Conservation (phyloP, 805 yeast species). For the Yamadazyma olivae region DNA sequence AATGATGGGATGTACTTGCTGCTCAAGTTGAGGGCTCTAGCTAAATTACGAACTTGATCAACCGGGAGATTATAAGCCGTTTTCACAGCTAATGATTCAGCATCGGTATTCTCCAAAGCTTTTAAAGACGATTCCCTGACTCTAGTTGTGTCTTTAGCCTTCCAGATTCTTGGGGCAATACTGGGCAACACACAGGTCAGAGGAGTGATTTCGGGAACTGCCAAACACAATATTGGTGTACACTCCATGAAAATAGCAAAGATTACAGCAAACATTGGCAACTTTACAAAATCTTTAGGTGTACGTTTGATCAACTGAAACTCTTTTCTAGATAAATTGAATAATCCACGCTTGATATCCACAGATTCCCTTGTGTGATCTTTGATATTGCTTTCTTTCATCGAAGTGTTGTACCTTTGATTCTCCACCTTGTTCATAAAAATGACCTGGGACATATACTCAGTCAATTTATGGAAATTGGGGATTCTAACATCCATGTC, state of each 20-base stretch:
- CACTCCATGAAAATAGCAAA: constrained; percentile 50
- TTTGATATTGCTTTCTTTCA: constrained; percentile 3
- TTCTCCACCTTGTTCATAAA: constrained; percentile 38
- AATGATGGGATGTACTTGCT: constrained; percentile 38
- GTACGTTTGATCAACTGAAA: constrained; percentile 52
- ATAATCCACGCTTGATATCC: constrained; percentile 13
- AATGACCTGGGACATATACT: constrained; percentile 30
- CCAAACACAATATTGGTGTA: constrained; percentile 51
- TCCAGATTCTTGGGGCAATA: constrained; percentile 37
- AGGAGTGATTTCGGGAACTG: constrained; percentile 55
- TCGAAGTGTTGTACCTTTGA: constrained; percentile 16
- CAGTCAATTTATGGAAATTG: constrained; percentile 32
- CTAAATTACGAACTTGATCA: constrained; percentile 33
- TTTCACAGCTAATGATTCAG: constrained; percentile 26
- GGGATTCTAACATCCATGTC: constrained; percentile 26
- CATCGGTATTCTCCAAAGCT: constrained; percentile 1
- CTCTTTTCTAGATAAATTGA: constrained; percentile 46
- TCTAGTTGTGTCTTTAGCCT: constrained; percentile 12
- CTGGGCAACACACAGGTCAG: constrained; percentile 55
- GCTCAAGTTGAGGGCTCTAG: constrained; percentile 34
- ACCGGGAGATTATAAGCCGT: constrained; percentile 48
- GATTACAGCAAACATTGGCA: constrained; percentile 51
- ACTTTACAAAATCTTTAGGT: constrained; percentile 45
- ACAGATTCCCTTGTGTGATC: not conserved
- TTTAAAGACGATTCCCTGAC: constrained; percentile 8